Base-by-base conservation (phyloP, 805 yeast genomes). In the Yarrowia keelungensis region DNA sequence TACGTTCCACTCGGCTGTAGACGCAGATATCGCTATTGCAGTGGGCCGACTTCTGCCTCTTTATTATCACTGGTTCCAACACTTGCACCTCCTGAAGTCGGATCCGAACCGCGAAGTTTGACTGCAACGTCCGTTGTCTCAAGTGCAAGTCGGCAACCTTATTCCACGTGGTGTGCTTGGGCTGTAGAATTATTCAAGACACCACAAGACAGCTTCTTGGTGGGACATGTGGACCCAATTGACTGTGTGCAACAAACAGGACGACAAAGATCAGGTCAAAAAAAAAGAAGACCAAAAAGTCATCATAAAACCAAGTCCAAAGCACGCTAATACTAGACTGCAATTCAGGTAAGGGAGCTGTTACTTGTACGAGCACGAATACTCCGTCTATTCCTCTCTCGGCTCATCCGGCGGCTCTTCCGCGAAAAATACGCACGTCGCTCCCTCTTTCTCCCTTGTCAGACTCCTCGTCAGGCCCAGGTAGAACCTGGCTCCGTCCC, bases 401-500 rank as follows among this genome's bases (percentile, higher is more conserved):
- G 50, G 50, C 35, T 1, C n/a, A 12, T 45, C 50, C 51, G 36
- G 8, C 53, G 53, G 53, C n/a, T 12, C n/a, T 3, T 51, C 58
- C 58, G 26, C 32, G 19, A 2, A 8, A 16, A 16, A 36, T 8
- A 5, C 26, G 8, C 42, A 51, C 11, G 39, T 32, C 14, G 35
- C 32, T 4, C 32, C 58, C n/a, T 14, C 42, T 3, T 11, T 16
- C 2, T 16, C 43, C 58, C 32, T 51, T 16, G 26, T 38, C 32
- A 15, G 9, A 9, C 9, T 35, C 56, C 56, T 26, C n/a, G 9
- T 16, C 42, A 8, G 10, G 36, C 56, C 56, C 56, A 50, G 36
- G 56, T 50, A 51, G 16, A 38, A 38, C 58, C 58, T 38, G 43
- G 43, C 38, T 12, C 64, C 42, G 47, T 42, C 62, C 62, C 62